Evolutionary conservation across 108 stramenopile species (phyloP).

Genomic region (Cyclostephanos tholiformis): DNA sequence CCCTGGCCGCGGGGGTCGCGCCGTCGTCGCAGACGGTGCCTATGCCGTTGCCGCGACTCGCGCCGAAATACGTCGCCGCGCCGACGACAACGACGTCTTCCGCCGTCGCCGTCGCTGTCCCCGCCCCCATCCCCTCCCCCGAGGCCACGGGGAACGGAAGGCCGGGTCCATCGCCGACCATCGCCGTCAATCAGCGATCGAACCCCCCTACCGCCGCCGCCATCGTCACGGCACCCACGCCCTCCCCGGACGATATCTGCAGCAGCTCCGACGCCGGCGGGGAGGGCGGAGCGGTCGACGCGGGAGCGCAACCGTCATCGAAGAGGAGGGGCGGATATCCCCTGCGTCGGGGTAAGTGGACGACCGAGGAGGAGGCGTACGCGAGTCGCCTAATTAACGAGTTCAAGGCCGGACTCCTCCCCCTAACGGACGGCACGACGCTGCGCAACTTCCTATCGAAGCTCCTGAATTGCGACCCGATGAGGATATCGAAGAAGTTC

Average conservation of each 20-base stretch:
- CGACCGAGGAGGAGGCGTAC: conserved; percentile 95
- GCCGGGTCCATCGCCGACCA: background rate
- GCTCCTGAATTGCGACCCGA: conserved; percentile 97
- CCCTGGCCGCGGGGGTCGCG: background rate
- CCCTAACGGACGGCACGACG: conserved; percentile 95
- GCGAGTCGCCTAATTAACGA: conserved; percentile 90
- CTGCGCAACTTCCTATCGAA: conserved; percentile 94
- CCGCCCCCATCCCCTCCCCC: background rate
- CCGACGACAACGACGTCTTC: background rate
- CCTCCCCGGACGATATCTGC: background rate
- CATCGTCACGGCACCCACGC: background rate
- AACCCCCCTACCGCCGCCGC: background rate
- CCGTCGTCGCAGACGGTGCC: background rate
- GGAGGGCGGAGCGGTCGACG: background rate
- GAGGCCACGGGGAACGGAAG: background rate
- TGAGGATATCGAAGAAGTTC: conserved; percentile 99
- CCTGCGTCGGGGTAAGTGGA: conserved; percentile 89
- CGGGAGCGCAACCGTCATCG: background rate
- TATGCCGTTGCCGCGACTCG: background rate
- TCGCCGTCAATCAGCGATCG: background rate
- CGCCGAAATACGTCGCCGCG: background rate
- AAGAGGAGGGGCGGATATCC: conserved; percentile 41
- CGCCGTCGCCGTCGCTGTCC: background rate
- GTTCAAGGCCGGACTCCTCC: conserved; percentile 93
- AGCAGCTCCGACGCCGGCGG: conserved; percentile 1